Evolutionary conservation across 768 basidiomycete species (phyloP), one percentile per base, ranked within the genome.

Genomic region (Hypholoma fasciculare): DNA sequence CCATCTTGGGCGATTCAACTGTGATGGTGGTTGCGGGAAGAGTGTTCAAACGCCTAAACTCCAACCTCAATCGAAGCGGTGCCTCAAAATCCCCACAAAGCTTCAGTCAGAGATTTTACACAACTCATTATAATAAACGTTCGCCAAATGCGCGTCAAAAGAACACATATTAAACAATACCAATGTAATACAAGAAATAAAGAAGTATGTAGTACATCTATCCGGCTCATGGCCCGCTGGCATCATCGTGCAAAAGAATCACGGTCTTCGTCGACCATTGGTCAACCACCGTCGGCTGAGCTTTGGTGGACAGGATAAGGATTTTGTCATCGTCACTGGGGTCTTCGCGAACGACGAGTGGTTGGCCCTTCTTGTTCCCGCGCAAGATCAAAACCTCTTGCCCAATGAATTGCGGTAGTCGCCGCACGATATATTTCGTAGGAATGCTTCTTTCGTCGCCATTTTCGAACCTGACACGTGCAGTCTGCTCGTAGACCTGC

Each of bases 371-470:
- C 38, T 69, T 59, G 17, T 64, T 56, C 1, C 83, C 85, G 5
- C 75, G 73, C 52, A 86, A 69, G 19, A 78, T 75, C 42, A 88
- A 59, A 5, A 84, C 87, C 39, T 76, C 76, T 43, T 86, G 80
- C 7, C 76, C 78, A 48, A 58, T 65, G 40, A 64, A 62, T 16
- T 54, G 64, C 9, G 74, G 74, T 42, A 63, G 54, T 30, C 70
- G 65, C 16, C 74, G 71, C 3, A 58, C 51, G 46, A 77, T 66
- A 60, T 69, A 77, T 48, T 67, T 61, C 23, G 67, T 64, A 4
- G 68, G 40, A 23, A 77, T 52, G 44, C 62, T 69, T 20, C 69
- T 64, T 54, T 70, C 65, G 40, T 68, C 69, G 19, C 61, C 57
- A 8, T 53, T 62, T 36, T 67, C 63, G 56, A 76, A 71, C 20